Percentiles rank a stretch among this genome's conserved stretches.
Conservation (phyloP, 306 rosid genomes). For the Dicorynia guianensis region DNA sequence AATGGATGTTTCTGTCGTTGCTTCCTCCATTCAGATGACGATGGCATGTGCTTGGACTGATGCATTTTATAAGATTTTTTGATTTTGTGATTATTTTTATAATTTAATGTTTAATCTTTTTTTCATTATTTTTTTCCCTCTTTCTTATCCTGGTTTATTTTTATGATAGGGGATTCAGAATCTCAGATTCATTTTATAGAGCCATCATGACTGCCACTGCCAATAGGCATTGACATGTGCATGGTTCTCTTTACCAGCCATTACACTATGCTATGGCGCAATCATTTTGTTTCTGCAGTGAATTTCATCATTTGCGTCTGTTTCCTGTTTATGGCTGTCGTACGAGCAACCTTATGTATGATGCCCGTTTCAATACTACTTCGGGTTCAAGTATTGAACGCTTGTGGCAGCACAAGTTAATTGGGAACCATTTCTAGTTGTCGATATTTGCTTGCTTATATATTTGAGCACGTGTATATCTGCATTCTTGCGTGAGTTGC, state of each 20-base stretch:
- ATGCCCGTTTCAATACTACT: too few relatives aligned
- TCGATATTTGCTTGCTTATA: conserved; percentile 19
- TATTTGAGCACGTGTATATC: not conserved
- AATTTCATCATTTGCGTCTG: conserved; percentile 13
- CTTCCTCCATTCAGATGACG: not conserved
- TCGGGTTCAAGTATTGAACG: conserved; percentile 7
- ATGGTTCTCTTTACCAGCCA: conserved; percentile 11
- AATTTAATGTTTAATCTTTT: too few relatives aligned
- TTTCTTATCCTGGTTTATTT: too few relatives aligned
- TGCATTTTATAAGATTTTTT: too few relatives aligned
- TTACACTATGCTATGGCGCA: not conserved
- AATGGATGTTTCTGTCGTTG: too few relatives aligned
- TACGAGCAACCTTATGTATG: conserved; percentile 4
- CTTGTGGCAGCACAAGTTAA: conserved; percentile 20
- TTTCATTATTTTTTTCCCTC: too few relatives aligned
- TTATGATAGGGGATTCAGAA: too few relatives aligned
- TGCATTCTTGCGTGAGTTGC: conserved; percentile 8
- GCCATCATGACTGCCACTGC: too few relatives aligned
- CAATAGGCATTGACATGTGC: not conserved
- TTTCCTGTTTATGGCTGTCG: conserved; percentile 26
- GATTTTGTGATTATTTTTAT: too few relatives aligned
- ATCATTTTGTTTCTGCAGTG: conserved; percentile 16
- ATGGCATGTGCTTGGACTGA: conserved; percentile 10
- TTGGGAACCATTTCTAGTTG: not conserved
- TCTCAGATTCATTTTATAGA: too few relatives aligned